Evolutionary conservation across 257 asterid genomes (phyloP).

Genomic region (Osmanthus fragrans): DNA sequence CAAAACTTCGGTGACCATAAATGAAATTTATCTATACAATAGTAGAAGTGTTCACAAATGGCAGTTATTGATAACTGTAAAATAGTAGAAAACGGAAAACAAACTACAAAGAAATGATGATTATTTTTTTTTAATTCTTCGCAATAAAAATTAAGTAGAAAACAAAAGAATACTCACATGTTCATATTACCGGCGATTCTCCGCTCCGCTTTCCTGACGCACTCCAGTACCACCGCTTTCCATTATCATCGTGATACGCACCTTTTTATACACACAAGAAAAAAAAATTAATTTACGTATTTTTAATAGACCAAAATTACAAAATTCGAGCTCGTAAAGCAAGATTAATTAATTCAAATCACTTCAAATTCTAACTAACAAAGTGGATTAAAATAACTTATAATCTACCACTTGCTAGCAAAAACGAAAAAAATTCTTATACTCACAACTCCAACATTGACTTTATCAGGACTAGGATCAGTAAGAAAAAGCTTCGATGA

Average conservation of each 20-base stretch:
- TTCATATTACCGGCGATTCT: conserved; percentile 73
- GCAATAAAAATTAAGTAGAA: background rate
- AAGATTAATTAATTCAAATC: background rate
- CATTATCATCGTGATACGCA: conserved; percentile 90
- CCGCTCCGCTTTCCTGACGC: conserved; percentile 94
- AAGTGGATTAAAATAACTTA: conserved; percentile 9
- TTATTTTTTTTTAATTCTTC: background rate
- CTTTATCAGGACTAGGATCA: conserved; percentile 78
- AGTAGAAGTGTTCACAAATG: background rate
- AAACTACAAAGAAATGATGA: background rate
- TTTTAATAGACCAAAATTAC: background rate
- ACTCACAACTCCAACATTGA: conserved; percentile 98
- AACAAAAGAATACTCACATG: conserved; percentile 55
- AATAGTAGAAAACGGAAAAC: background rate
- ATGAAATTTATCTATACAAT: background rate
- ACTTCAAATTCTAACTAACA: background rate
- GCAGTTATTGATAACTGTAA: background rate
- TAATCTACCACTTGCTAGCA: conserved; percentile 10
- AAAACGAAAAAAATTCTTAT: background rate
- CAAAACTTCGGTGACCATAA: background rate
- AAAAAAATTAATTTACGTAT: background rate
- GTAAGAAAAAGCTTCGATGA: conserved; percentile 90
- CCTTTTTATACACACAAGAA: conserved; percentile 42
- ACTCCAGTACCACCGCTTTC: conserved; percentile 95
- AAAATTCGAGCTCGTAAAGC: background rate